Evolutionary conservation across 208 protist species (phyloP).

Genomic region (Balamuthia mandrillaris): DNA sequence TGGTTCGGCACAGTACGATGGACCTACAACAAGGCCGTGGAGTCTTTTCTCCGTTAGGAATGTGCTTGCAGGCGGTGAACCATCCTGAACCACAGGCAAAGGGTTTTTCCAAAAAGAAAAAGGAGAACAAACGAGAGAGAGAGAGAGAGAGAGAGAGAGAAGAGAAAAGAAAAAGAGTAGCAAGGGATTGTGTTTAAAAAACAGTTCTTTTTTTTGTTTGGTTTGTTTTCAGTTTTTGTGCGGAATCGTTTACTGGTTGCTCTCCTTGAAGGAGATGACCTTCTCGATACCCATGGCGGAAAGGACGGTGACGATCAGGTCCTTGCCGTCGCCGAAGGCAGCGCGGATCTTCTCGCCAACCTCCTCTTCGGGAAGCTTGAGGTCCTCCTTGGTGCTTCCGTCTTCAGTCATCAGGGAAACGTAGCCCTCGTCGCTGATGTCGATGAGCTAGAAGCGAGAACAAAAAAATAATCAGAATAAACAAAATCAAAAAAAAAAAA

Average conservation of each 20-base stretch:
- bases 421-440: slow-evolving; percentile 86
- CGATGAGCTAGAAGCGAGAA: too few relatives aligned
- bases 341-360: slow-evolving; percentile 84
- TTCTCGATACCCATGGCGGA: slow-evolving; percentile 91
- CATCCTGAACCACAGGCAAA: too few relatives aligned
- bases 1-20: too few relatives aligned
- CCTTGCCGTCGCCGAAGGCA: slow-evolving; percentile 87
- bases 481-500: too few relatives aligned
- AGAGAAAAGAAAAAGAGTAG: neutral
- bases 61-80: too few relatives aligned
- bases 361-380: slow-evolving; percentile 85
- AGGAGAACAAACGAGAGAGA: neutral
- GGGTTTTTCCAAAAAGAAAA: too few relatives aligned
- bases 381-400: slow-evolving; percentile 86
- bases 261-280: slow-evolving; percentile 86
- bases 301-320: slow-evolving; percentile 88
- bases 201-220: neutral
- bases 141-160: neutral
- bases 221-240: neutral
- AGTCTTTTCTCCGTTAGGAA: too few relatives aligned
- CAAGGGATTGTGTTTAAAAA: neutral
- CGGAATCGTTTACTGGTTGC: slow-evolving; percentile 11
- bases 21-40: too few relatives aligned
- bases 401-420: slow-evolving; percentile 87
- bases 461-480: too few relatives aligned